Evolutionary conservation across 78 protist species (phyloP), one percentile per base, ranked within the genome.

Genomic region (Thecamonas trahens): DNA sequence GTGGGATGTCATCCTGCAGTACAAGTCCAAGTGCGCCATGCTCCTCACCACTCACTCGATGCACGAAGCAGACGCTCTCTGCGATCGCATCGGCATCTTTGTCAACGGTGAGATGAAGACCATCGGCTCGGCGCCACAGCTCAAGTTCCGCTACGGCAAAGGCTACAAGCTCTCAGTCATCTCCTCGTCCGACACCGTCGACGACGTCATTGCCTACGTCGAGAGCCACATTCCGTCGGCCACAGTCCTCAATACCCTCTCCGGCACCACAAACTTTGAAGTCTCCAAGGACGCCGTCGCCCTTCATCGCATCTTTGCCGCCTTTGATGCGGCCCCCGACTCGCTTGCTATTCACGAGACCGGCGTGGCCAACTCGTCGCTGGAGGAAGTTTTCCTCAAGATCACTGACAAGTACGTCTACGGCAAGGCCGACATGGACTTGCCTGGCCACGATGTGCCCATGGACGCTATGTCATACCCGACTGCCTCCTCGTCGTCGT

Each of bases 61-160:
- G 79, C 84, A 81, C 61, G 91, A 86, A 67, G 91, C 87, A 1
- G 87, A 72, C 63, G 31, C 22, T 22, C 69, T 86, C 49, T 70
- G 85, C 26, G 87, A 75, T 42, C 50, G 70, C 59, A 60, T 81
- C 60, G 79, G 40, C 58, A 76, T 86, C 60, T 64, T 86, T 69
- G 20, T 60, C 32, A 24, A 49, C 42, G 85, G 85, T 22, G 15
- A 34, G 18, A 26, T 70, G 38, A 24, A 52, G 38, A 5, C 42
- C 28, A 2, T 69, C 26, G 91, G 87, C 24, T 61, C 72, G 42
- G 24, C 70, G 29, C 39, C 67, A 28, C 63, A 28, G 26, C 67
- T 86, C 53, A 81, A 81, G 77, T 34, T 26, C n/a, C 54, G 61
- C 34, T 79, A 72, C 52, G 91, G 86, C 6, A 54, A 8, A 2